Evolutionary conservation across 768 basidiomycete genomes (phyloP).

Genomic region (Psilocybe cubensis): DNA sequence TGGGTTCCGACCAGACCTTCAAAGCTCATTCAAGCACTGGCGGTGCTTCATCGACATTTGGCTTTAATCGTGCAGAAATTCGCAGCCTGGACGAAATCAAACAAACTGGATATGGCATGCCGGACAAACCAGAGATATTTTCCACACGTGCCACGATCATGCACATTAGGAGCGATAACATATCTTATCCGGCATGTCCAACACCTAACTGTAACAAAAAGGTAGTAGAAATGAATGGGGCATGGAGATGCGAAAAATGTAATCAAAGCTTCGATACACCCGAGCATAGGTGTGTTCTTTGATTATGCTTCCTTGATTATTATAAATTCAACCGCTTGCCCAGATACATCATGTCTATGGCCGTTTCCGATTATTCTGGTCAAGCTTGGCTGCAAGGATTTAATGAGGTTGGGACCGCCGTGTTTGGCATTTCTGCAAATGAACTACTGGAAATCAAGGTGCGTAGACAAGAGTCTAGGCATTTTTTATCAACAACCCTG

Average conservation of each 20-base stretch:
- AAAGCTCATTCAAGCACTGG: slow-evolving; percentile 64
- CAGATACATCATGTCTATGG: slow-evolving; percentile 84
- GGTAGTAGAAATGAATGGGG: slow-evolving; percentile 64
- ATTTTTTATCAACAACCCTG: slow-evolving; percentile 1
- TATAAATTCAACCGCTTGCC: neutral
- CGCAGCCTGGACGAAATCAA: slow-evolving; percentile 80
- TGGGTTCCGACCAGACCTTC: slow-evolving; percentile 68
- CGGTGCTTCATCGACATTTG: slow-evolving; percentile 37
- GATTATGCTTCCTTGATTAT: slow-evolving; percentile 1
- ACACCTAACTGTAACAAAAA: slow-evolving; percentile 88
- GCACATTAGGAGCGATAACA: slow-evolving; percentile 82
- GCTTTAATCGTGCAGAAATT: slow-evolving; percentile 74
- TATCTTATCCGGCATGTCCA: slow-evolving; percentile 90
- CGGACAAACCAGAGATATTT: slow-evolving; percentile 83
- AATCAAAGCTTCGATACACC: slow-evolving; percentile 70
- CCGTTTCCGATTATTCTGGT: slow-evolving; percentile 87
- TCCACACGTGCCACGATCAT: slow-evolving; percentile 81
- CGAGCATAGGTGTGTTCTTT: slow-evolving; percentile 70
- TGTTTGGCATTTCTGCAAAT: slow-evolving; percentile 82
- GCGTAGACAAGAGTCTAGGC: neutral
- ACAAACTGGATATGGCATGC: slow-evolving; percentile 71
- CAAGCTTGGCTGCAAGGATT: slow-evolving; percentile 95
- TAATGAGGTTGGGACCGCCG: slow-evolving; percentile 81
- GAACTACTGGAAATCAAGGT: slow-evolving; percentile 80
- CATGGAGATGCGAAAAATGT: slow-evolving; percentile 97